Evolutionary conservation across 202 grass and related monocot species (phyloP), one percentile per base, ranked within the genome.

Genomic region (Saccharum hybrid): DNA sequence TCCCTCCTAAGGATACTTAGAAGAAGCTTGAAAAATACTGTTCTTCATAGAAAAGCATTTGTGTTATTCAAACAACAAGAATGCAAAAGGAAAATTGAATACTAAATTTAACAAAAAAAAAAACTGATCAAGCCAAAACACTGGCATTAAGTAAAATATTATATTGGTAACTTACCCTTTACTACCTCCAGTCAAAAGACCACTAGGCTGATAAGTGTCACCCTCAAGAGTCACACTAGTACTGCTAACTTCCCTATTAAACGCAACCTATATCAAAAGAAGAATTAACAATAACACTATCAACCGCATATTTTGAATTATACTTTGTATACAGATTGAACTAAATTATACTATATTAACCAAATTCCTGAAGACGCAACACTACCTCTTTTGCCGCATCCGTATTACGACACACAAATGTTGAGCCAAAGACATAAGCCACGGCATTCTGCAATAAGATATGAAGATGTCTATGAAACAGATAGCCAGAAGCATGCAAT

Each of bases 151-250:
- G 37, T 26, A 34, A 77, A 81, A 72, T 63, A 63, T 74, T 70
- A 68, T 63, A 63, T 65, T 70, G 59, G 61, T 74, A 81, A 73
- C 52, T 84, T 90, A 96, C 96, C 86, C 93, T 75, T 90, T 88
- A 84, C 93, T 95, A 48, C 96, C 96, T 90, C 96, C 96, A 16
- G 96, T 98, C 86, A 98, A 88, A 87, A 90, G 85, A 45, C 96
- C 96, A 88, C 89, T 93, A 57, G 96, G 93, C 87, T 90, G 87
- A 87, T 83, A 98, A 82, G 85, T 90, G 77, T 98, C 96, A 82
- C 96, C 96, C 85, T 94, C 81, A 70, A 98, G 88, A 40, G 93
- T 98, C 62, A 98, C 96, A 90, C 96, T 96, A 18, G 91, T 89
- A 83, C 75, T 78, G 65, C 83, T 76, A 72, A 96, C 60, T 61